Base-by-base conservation (phyloP, 257 asterid species). In the Fraxinus cuspidata region DNA sequence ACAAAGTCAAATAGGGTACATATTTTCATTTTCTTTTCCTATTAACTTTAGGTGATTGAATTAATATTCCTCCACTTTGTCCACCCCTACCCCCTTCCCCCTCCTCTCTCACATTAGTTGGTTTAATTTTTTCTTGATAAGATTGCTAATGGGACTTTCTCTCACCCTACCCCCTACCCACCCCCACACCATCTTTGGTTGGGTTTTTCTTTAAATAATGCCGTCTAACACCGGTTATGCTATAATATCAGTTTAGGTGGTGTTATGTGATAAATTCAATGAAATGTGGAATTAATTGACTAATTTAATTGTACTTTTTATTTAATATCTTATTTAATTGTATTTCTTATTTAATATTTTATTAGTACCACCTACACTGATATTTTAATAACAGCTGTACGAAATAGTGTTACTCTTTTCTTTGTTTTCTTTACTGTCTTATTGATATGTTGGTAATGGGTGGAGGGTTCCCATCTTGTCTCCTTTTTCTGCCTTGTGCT, bases 41-140 rank as follows among this genome's bases (percentile, higher is more conserved):
- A 16, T 76, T 79, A 34, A 73, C 80, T 84, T 86, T 88, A 80
- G 78, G 79, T 84, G 92, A 89, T 91, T 86, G 87, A 81, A 81
- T 88, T 76, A 91, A 89, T 89, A 89, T 92, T 86, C 97, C 83
- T 85, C 89, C 97, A 88, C 91, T 91, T 88, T 92, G 94, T 89
- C 94, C 84, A 92, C 89, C 71, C 78, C 79, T 23, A n/a, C 35
- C 21, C 56, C 19, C 64, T 27, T 1, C 64, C 3, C n/a, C 25
- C 28, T 32, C 38, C 6, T 6, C 27, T 53, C 7, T 47, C 56
- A 15, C n/a, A 15, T 47, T 4, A 15, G 56, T 47, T 53, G 64
- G 64, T n/a, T n/a, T 19, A 18, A 27, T 53, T n/a, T 51, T 53
- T 53, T 53, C 64, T 53, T 53, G 64, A 53, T 68, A 67, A 37